Conservation (phyloP, 1,284 basidiomycete genomes). For the Thecaphora thlaspeos region DNA sequence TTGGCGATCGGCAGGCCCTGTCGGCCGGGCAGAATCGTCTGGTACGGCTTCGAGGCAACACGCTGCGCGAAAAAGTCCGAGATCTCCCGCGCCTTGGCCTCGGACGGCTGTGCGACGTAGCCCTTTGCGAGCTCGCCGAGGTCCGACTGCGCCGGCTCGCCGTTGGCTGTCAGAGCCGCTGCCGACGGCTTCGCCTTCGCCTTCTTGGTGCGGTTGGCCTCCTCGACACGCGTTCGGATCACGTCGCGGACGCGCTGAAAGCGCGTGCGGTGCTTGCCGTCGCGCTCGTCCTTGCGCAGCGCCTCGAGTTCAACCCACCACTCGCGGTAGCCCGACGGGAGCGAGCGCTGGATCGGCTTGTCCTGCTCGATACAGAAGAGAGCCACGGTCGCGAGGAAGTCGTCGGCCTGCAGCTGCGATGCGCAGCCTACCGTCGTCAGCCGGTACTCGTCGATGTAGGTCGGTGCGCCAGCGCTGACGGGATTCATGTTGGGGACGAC, state of each 20-base stretch:
- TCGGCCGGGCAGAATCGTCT: constrained; percentile 80
- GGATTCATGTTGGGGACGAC: constrained; percentile 53
- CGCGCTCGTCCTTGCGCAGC: constrained; percentile 66
- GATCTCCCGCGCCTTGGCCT: constrained; percentile 27
- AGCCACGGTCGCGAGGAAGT: constrained; percentile 84
- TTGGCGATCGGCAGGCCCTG: constrained; percentile 81
- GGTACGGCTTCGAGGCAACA: constrained; percentile 63
- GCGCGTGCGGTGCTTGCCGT: constrained; percentile 66
- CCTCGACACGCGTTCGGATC: constrained; percentile 65
- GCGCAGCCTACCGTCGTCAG: constrained; percentile 86
- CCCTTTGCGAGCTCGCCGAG: constrained; percentile 29
- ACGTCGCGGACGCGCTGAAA: constrained; percentile 65
- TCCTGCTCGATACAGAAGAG: constrained; percentile 64
- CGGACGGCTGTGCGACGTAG: constrained; percentile 23
- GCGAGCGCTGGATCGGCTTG: constrained; percentile 56
- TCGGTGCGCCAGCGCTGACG: constrained; percentile 58
- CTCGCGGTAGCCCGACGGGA: constrained; percentile 81
- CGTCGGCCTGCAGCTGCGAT: constrained; percentile 76
- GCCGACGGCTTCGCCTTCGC: constrained; percentile 21
- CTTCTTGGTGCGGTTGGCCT: constrained; percentile 36
- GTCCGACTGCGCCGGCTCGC: constrained; percentile 17
- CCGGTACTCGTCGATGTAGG: constrained; percentile 68
- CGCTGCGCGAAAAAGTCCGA: constrained; percentile 21
- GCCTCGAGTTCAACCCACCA: constrained; percentile 89
- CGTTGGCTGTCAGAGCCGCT: constrained; percentile 4